These are phyloP conservation scores for Gamsiella multidivaricata DNA, from an alignment of 192 early-diverging fungal genomes.

Conservation along the genomic window DNA sequence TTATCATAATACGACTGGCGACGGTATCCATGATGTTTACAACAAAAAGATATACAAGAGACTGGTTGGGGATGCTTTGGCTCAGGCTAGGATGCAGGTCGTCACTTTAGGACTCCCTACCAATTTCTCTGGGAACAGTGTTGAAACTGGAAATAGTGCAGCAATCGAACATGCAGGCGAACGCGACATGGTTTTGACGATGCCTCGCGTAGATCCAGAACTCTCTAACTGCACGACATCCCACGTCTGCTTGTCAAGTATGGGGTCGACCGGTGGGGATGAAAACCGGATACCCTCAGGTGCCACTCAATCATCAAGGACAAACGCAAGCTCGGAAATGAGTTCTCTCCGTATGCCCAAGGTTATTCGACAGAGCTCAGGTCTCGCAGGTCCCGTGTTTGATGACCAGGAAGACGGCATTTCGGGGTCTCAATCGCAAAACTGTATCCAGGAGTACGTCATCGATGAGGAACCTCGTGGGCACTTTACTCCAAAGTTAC, in stretches of 20 bases:
- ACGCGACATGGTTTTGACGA: neutral
- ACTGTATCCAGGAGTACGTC: neutral
- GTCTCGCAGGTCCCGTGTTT: no score
- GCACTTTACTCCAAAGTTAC: constrained; percentile 13
- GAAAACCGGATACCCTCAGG: no score
- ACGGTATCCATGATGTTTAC: constrained; percentile 47
- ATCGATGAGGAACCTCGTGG: neutral
- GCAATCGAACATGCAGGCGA: neutral
- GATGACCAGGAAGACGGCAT: neutral
- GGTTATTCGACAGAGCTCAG: no score
- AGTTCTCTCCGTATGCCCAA: no score
- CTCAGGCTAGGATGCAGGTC: constrained; percentile 41
- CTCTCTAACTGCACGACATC: no score
- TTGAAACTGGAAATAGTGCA: neutral
- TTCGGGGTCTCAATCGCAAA: no score
- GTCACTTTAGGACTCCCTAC: constrained; percentile 24
- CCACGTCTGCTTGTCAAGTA: no score
- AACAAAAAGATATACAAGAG: constrained; percentile 29
- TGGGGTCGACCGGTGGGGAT: no score
- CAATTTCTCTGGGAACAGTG: neutral
- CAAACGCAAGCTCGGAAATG: no score
- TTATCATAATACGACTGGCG: constrained; percentile 27
- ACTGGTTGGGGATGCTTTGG: constrained; percentile 29
- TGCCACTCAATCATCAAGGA: no score
- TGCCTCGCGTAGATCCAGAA: neutral